These are phyloP conservation scores for Platanus orientalis DNA, from an alignment of 164 flowering plant genomes.

Conservation along the genomic window DNA sequence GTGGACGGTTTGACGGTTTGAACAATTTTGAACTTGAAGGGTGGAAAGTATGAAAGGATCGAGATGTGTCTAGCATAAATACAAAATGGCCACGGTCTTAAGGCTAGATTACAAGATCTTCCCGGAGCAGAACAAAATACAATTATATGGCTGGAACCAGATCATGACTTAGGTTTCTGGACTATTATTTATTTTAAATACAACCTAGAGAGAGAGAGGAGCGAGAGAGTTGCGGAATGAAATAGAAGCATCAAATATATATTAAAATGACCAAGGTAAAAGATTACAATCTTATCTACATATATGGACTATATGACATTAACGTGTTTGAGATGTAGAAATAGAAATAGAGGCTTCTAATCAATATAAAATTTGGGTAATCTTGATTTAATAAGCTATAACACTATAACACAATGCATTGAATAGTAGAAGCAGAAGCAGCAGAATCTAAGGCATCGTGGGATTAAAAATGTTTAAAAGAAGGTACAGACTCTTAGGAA, in stretches of 20 bases:
- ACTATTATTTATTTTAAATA: too few relatives aligned
- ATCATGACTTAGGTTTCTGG: constrained; percentile 34
- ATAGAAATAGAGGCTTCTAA: constrained; percentile 56
- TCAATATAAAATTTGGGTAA: constrained; percentile 25
- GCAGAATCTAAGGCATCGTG: constrained; percentile 51
- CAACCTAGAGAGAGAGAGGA: too few relatives aligned
- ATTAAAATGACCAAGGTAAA: constrained; percentile 37
- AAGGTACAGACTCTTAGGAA: constrained; percentile 29
- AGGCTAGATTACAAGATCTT: constrained; percentile 10
- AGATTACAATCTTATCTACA: constrained; percentile 25
- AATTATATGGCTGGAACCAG: constrained; percentile 47
- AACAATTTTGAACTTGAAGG: too few relatives aligned
- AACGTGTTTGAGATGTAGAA: constrained; percentile 60
- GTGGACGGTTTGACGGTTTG: not conserved
- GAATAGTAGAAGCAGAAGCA: constrained; percentile 16
- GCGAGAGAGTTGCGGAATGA: constrained; percentile 44
- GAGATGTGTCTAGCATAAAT: constrained; percentile 3
- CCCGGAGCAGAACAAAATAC: not conserved
- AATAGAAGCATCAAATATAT: constrained; percentile 77
- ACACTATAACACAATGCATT: not conserved
- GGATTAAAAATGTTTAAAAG: too few relatives aligned
- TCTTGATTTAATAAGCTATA: constrained; percentile 33
- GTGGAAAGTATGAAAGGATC: constrained; percentile 1
- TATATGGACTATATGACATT: constrained; percentile 39
- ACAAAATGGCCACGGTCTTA: constrained; percentile 16